phyloP scores from a whole-genome alignment of 2,329 filamentous ascomycete genomes.

The Aspergillus aculeatus region DNA sequence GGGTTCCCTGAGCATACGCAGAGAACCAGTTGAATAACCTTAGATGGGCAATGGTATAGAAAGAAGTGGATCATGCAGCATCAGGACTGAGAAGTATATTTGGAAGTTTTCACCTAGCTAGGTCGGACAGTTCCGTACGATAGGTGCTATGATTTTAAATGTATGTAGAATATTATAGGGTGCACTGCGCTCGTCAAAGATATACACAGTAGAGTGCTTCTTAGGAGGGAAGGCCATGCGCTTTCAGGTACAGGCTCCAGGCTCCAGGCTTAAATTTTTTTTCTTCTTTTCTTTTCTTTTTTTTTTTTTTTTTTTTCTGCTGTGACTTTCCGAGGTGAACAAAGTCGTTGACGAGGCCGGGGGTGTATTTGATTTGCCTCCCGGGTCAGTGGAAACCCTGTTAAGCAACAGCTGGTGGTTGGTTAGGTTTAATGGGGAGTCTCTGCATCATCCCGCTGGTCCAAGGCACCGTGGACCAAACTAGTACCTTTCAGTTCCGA shows the following conservation, averaged over 20 bases:
- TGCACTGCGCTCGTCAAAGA: background rate
- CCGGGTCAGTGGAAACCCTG: constrained; percentile 10
- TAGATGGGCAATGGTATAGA: no score
- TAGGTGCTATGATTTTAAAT: no score
- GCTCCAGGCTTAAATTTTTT: background rate
- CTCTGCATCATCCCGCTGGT: constrained; percentile 30
- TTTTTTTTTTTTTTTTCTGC: background rate
- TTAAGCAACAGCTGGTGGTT: constrained; percentile 11
- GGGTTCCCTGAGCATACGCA: no score
- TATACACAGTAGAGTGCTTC: background rate
- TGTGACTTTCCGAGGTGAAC: background rate
- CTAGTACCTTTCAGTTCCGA: constrained; percentile 23
- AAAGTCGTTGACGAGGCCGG: background rate
- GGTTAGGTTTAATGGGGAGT: constrained; percentile 27
- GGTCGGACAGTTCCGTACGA: no score
- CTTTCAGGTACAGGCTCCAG: no score
- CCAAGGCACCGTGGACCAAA: constrained; percentile 20
- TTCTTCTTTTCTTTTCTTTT: background rate
- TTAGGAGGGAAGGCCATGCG: no score
- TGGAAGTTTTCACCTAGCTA: no score
- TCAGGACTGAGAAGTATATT: no score
- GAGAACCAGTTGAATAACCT: background rate
- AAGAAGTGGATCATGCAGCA: no score
- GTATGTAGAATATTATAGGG: background rate
- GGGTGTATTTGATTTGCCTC: constrained; percentile 17